A percentile compares a stretch with the other conserved stretches of the same genome.
Evolutionary conservation across 73 alveolate species (phyloP).

Genomic region (Paramecium pentaurelia): DNA sequence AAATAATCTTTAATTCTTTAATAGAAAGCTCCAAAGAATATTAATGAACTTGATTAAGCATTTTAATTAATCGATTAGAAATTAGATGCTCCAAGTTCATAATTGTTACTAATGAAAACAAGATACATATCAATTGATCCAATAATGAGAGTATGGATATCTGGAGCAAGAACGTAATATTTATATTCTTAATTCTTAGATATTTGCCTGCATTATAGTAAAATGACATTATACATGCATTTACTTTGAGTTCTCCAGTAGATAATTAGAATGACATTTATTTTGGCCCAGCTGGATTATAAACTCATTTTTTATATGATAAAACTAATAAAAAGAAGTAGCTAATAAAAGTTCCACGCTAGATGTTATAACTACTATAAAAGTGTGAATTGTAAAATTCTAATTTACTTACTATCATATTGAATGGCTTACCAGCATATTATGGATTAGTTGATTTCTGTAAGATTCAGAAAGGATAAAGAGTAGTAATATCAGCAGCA

Average conservation of each 20-base stretch:
- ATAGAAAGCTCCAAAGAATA: neutral
- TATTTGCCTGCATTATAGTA: neutral
- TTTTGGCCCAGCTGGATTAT: neutral
- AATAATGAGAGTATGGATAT: constrained; percentile 51
- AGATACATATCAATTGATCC: constrained; percentile 17
- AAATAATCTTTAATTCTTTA: neutral
- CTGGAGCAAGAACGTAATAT: constrained; percentile 30
- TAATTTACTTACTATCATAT: neutral
- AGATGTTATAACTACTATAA: neutral
- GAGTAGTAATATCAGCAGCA: constrained; percentile 50
- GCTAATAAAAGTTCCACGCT: neutral
- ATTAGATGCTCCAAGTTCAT: neutral
- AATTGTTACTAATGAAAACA: neutral
- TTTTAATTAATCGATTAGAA: neutral
- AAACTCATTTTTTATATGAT: neutral
- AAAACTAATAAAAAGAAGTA: neutral
- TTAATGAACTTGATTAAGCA: neutral
- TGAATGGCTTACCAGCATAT: constrained; percentile 60
- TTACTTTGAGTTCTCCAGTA: neutral
- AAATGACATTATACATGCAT: constrained; percentile 45
- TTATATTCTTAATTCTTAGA: neutral
- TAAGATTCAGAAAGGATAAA: constrained; percentile 22
- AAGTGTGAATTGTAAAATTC: neutral
- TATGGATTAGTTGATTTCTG: constrained; percentile 48
- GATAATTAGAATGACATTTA: neutral